Conservation (phyloP, 148 eudicot genomes). For the Chenopodium formosanum region DNA sequence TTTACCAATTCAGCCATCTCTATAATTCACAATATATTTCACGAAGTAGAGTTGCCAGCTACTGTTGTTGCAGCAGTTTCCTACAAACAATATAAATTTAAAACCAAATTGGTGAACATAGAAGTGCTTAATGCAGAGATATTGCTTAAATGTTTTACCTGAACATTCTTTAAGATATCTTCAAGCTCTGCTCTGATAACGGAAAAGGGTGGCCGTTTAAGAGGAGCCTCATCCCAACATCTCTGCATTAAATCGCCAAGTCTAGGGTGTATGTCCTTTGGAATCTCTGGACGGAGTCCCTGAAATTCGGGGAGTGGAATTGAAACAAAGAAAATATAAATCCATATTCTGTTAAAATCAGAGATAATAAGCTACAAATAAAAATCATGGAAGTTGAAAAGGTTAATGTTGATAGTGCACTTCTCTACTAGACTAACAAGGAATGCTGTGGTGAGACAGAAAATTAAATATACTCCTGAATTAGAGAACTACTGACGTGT, state of each 20-base stretch:
- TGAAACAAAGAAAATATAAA: not conserved
- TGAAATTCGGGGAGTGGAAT: constrained; percentile 10
- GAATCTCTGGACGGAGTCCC: constrained; percentile 90
- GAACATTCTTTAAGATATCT: constrained; percentile 51
- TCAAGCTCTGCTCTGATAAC: constrained; percentile 65
- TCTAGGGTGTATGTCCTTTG: constrained; percentile 60
- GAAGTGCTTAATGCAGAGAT: not conserved
- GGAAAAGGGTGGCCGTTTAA: constrained; percentile 64
- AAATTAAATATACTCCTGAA: not conserved
- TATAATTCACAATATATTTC: constrained; percentile 16
- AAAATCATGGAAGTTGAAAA: not conserved
- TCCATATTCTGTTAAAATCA: not conserved
- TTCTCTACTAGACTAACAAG: not conserved
- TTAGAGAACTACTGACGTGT: constrained; percentile 3
- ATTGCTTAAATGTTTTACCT: constrained; percentile 32
- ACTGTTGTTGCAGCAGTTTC: constrained; percentile 32
- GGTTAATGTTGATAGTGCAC: not conserved
- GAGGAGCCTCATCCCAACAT: constrained; percentile 74
- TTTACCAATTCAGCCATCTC: constrained; percentile 25
- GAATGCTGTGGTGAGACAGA: not conserved
- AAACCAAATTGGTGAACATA: not conserved
- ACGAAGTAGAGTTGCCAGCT: constrained; percentile 23
- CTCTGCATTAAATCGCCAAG: constrained; percentile 65
- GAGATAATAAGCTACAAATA: not conserved
- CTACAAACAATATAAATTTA: constrained; percentile 17